Evolutionary conservation across 2,329 filamentous ascomycete genomes (phyloP).

Genomic region (Chrysoporthe austroafricana): DNA sequence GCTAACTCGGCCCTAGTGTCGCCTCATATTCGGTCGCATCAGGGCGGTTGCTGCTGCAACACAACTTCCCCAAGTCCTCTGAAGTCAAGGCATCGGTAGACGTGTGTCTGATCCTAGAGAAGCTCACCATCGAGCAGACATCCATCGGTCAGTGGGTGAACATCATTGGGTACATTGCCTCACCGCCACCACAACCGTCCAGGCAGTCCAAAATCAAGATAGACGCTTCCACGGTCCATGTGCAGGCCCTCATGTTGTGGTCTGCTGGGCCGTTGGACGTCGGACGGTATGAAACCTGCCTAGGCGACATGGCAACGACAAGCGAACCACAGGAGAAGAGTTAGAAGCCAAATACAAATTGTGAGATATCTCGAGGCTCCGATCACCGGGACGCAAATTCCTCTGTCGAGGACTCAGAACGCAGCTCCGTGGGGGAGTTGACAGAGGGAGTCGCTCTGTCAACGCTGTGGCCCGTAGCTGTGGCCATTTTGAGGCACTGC

Average conservation of each 20-base stretch:
- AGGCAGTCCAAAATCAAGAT: conserved; percentile 21
- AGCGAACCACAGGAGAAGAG: background rate
- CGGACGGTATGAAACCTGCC: conserved; percentile 68
- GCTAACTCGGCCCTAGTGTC: conserved; percentile 48
- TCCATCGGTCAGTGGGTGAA: conserved; percentile 86
- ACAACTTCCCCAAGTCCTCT: conserved; percentile 60
- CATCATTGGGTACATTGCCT: conserved; percentile 76
- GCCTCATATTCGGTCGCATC: conserved; percentile 54
- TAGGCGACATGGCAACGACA: conserved; percentile 42
- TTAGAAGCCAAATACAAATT: background rate
- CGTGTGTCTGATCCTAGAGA: conserved; percentile 70
- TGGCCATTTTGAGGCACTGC: background rate
- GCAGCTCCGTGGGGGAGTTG: too few relatives aligned
- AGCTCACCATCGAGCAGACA: conserved; percentile 64
- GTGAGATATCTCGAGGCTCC: background rate
- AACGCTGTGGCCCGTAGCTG: background rate
- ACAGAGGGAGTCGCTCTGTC: background rate
- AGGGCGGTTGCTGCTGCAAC: conserved; percentile 69
- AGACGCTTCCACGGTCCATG: conserved; percentile 39
- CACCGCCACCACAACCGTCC: conserved; percentile 28
- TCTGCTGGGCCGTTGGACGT: conserved; percentile 73
- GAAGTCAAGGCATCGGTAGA: conserved; percentile 65
- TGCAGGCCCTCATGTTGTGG: conserved; percentile 82
- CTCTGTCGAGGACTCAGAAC: background rate
- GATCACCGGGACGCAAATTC: too few relatives aligned